Percentiles rank a stretch among this genome's conserved stretches.
These are phyloP conservation scores for Stramenopiles sp. DNA, from an alignment of 352 stramenopile species.

Conservation along the genomic window DNA sequence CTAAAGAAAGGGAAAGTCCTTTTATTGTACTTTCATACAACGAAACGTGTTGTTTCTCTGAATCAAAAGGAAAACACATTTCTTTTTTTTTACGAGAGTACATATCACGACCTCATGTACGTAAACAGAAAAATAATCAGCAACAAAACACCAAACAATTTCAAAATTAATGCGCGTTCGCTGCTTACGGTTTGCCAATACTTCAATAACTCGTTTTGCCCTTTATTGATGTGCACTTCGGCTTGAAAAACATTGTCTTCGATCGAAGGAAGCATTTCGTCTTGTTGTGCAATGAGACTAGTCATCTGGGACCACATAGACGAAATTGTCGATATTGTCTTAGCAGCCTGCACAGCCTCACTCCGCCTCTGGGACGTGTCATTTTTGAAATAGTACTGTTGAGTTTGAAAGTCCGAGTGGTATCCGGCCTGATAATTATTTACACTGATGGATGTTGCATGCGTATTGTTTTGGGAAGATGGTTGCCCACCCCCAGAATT, in stretches of 20 bases:
- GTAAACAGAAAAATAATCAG: not conserved
- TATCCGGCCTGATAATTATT: too few species aligned
- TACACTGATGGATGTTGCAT: not conserved
- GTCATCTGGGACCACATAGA: not conserved
- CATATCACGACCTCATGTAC: not conserved
- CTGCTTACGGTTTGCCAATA: not conserved
- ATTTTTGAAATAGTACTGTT: not conserved
- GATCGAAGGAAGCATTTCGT: not conserved
- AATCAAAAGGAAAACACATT: too few species aligned
- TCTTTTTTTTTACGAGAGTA: conserved; percentile 2
- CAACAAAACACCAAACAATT: not conserved
- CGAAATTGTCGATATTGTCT: not conserved
- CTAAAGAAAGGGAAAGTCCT: too few species aligned
- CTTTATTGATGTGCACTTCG: not conserved
- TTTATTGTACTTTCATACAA: too few species aligned
- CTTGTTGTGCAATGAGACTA: not conserved
- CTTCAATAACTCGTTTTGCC: conserved; percentile 3
- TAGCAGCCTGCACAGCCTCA: not conserved
- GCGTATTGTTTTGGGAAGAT: too few species aligned
- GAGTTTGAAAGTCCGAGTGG: not conserved
- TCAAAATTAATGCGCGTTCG: not conserved
- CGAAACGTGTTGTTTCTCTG: too few species aligned
- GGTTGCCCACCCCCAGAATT: too few species aligned
- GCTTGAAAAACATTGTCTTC: not conserved
- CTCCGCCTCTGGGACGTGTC: not conserved